Percentiles rank a stretch among this genome's conserved stretches.
phyloP scores from a whole-genome alignment of 352 stramenopile species.

The Phytopythium cucurbitacearum region DNA sequence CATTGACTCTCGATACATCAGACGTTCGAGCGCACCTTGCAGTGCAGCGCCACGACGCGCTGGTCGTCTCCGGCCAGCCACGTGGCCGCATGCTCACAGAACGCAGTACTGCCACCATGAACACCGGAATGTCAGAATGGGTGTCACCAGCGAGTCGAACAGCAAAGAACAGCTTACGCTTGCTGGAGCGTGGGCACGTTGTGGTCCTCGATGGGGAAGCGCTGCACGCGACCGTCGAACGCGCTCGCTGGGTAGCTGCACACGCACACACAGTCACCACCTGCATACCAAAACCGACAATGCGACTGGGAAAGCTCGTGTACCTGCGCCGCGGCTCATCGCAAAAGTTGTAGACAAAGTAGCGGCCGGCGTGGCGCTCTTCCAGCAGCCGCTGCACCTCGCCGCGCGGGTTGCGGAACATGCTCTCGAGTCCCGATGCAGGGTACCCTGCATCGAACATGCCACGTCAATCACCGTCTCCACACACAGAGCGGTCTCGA shows the following conservation, averaged over 20 bases:
- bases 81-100: constrained; percentile 64
- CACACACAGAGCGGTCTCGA: not conserved
- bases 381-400: constrained; percentile 58
- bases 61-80: constrained; percentile 42
- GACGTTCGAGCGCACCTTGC: constrained; percentile 36
- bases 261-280: not conserved
- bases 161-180: constrained; percentile 24
- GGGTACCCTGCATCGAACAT: constrained; percentile 36
- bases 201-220: constrained; percentile 70
- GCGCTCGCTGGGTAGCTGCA: constrained; percentile 44
- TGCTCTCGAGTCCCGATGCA: constrained; percentile 41
- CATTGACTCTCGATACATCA: not conserved
- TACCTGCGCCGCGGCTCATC: constrained; percentile 49
- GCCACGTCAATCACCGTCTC: not conserved
- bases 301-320: not conserved
- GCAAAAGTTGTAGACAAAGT: constrained; percentile 82
- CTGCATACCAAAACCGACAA: not conserved
- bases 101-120: constrained; percentile 39
- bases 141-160: not conserved
- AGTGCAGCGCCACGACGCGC: constrained; percentile 60
- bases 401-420: constrained; percentile 57
- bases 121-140: not conserved
- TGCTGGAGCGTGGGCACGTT: constrained; percentile 66
- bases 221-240: constrained; percentile 44
- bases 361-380: constrained; percentile 37